These are phyloP conservation scores for Endocarpon pusillum DNA, from an alignment of 495 filamentous ascomycete genomes.

Conservation along the genomic window DNA sequence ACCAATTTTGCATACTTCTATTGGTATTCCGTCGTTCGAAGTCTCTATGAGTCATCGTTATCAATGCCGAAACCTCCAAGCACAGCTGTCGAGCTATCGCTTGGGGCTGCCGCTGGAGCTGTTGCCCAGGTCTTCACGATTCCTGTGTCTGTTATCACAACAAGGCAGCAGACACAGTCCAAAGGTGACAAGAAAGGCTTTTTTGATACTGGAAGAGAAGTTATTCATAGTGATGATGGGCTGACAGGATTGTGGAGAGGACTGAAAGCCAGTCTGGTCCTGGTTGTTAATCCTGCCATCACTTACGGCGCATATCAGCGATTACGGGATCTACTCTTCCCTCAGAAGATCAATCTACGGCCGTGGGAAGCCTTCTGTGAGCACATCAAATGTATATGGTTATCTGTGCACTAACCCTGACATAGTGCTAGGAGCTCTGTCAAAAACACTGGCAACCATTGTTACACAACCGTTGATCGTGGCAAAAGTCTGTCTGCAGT, in stretches of 20 bases:
- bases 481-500: conserved; percentile 93
- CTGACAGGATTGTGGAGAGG: conserved; percentile 83
- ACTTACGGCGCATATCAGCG: conserved; percentile 96
- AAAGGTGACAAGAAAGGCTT: conserved; percentile 75
- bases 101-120: conserved; percentile 81
- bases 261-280: conserved; percentile 85
- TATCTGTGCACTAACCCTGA: conserved; percentile 8
- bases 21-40: conserved; percentile 87
- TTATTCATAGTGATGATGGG: conserved; percentile 81
- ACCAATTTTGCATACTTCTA: conserved; percentile 99
- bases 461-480: conserved; percentile 93
- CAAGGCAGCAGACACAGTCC: conserved; percentile 81
- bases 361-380: conserved; percentile 84
- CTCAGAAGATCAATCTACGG: conserved; percentile 56
- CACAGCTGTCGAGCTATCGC: conserved; percentile 69
- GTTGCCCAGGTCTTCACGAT: conserved; percentile 93
- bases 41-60: conserved; percentile 57
- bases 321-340: conserved; percentile 62
- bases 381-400: conserved; percentile 15
- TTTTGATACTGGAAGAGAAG: conserved; percentile 74
- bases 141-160: conserved; percentile 87
- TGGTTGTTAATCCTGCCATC: conserved; percentile 94
- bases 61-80: conserved; percentile 46
- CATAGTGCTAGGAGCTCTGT: conserved; percentile 77
- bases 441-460: conserved; percentile 84